phyloP scores from a whole-genome alignment of 2,329 filamentous ascomycete species.

The Fusarium coffeatum region DNA sequence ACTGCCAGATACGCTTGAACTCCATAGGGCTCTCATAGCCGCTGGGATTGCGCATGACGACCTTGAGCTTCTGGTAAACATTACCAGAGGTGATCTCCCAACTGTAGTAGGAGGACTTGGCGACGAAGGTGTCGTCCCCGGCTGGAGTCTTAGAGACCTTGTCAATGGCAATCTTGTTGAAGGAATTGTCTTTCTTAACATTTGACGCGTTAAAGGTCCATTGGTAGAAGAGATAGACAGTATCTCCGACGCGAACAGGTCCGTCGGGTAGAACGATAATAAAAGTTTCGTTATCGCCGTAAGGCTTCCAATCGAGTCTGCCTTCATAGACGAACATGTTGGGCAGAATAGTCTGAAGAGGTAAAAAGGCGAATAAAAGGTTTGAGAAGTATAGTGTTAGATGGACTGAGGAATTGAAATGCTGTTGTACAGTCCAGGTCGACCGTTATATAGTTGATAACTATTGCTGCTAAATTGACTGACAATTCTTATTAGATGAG shows the following conservation, averaged over 20 bases:
- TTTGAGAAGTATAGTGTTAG: neutral
- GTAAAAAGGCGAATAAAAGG: accelerated
- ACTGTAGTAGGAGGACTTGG: slow-evolving; percentile 11
- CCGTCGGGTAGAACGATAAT: slow-evolving; percentile 25
- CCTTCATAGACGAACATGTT: slow-evolving; percentile 35
- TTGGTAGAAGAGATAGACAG: slow-evolving; percentile 30
- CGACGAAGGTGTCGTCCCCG: slow-evolving; percentile 14
- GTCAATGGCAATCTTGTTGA: slow-evolving; percentile 21
- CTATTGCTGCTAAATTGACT: accelerated
- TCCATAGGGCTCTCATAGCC: neutral
- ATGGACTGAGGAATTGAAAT: neutral
- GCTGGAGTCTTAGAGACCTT: slow-evolving; percentile 3
- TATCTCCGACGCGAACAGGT: slow-evolving; percentile 26
- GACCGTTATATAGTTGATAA: neutral
- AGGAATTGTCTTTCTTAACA: slow-evolving; percentile 25
- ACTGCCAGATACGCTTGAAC: slow-evolving; percentile 25
- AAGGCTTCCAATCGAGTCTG: slow-evolving; percentile 31
- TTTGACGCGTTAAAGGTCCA: slow-evolving; percentile 18
- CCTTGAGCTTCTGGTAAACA: slow-evolving; percentile 18
- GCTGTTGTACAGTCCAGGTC: neutral
- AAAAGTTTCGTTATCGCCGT: slow-evolving; percentile 32
- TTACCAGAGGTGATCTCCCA: slow-evolving; percentile 21
- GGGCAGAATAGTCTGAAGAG: neutral
- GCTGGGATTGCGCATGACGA: slow-evolving; percentile 19
- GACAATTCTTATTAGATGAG: too few species aligned